Base-by-base conservation (phyloP, 2,329 filamentous ascomycete genomes). In the Coleophoma cylindrospora region DNA sequence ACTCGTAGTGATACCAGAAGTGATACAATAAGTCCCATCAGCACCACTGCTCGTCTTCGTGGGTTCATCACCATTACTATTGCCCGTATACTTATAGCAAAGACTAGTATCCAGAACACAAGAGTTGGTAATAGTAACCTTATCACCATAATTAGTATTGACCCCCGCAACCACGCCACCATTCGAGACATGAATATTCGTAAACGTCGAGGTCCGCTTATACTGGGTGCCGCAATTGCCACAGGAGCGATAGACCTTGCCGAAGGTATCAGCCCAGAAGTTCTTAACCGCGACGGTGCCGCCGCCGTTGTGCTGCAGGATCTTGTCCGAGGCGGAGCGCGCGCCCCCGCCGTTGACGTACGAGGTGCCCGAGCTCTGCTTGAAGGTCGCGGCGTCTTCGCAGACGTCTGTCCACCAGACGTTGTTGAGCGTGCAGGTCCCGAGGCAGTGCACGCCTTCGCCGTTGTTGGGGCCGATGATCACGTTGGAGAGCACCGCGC, bases 121-220 rank as follows among this genome's bases (percentile, higher is more conserved):
- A 3, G 67, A 68, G 54, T 71, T 70, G 46, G 64, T 67, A 54
- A 74, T 66, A 17, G 62, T 66, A 45, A 68, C 69, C 1, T 67
- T 73, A 55, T 74, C 72, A 43, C 71, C 72, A 57, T 72, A 76
- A 69, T 76, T 76, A 53, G 67, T 68, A 66, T 76, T 76, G 63
- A 76, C 75, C 48, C 74, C 74, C 49, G 68, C 73, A 32, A 77
- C 67, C n/a, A 69, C 67, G 40, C 67, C 62, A 49, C 73, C 74
- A 48, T 68, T 64, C 44, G 64, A 61, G 53, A 68, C 68, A 41
- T 66, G 64, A 52, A 72, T 65, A 58, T 71, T 70, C 60, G 70
- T 64, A 48, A 77, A 65, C 52, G 72, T 64, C 45, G 75, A 67
- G 55, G 69, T 65, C 51, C 74, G 69, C n/a, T 66, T 57, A 50